Evolutionary conservation across 1,139 yeast species (phyloP).

Genomic region (Nakaseomyces uthaithaninus): DNA sequence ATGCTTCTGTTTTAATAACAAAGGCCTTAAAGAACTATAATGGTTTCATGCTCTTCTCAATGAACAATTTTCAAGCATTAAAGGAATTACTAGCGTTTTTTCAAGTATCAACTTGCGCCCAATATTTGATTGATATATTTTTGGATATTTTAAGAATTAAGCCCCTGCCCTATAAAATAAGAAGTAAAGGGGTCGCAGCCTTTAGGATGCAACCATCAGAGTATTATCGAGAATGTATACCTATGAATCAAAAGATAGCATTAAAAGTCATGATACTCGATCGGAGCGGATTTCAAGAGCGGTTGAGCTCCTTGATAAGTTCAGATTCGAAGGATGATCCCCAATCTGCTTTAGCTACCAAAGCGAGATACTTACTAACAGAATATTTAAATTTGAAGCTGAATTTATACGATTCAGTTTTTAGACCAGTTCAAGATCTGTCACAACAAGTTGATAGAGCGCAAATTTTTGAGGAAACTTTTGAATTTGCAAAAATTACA

Average conservation of each 20-base stretch:
- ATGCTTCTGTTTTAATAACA: conserved; percentile 54
- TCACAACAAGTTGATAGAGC: conserved; percentile 12
- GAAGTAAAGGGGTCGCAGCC: conserved; percentile 16
- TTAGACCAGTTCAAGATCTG: conserved; percentile 12
- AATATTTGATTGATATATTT: conserved; percentile 60
- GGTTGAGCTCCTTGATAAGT: conserved; percentile 28
- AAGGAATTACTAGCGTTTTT: conserved; percentile 56
- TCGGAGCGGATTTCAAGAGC: conserved; percentile 46
- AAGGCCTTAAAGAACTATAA: conserved; percentile 63
- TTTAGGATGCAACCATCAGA: conserved; percentile 24
- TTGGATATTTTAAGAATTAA: conserved; percentile 58
- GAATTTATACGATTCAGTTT: conserved; percentile 35
- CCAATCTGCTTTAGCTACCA: conserved; percentile 21
- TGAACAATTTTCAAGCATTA: conserved; percentile 50
- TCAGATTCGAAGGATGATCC: conserved; percentile 20
- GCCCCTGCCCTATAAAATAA: conserved; percentile 48
- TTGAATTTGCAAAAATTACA: conserved; percentile 42
- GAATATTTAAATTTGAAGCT: conserved; percentile 53
- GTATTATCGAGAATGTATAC: conserved; percentile 28
- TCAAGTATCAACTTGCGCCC: conserved; percentile 54
- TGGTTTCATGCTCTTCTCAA: conserved; percentile 63
- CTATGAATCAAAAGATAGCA: conserved; percentile 57
- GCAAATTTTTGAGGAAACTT: conserved; percentile 25
- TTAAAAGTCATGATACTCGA: conserved; percentile 46
- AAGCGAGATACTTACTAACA: conserved; percentile 56